Percentiles rank a stretch among this genome's conserved stretches.
Evolutionary conservation across 169 alveolate genomes (phyloP).

Genomic region (Perkinsus marinus): DNA sequence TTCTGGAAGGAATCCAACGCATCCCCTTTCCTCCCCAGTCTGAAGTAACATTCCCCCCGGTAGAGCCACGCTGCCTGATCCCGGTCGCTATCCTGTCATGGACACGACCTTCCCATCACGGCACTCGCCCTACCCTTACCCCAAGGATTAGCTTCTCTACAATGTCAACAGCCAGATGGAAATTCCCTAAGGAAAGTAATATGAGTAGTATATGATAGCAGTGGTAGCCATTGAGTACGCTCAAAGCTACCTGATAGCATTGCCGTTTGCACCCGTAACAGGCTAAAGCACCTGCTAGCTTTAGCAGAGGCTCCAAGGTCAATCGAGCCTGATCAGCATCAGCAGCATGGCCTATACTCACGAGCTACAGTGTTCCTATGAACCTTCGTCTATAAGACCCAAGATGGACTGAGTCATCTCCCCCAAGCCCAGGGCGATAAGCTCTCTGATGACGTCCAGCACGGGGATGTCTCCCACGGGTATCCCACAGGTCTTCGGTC

Average conservation of each 20-base stretch:
- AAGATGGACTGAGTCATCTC: background rate
- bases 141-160: background rate
- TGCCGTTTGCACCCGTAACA: background rate
- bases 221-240: background rate
- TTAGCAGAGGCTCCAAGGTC: background rate
- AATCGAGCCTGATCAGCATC: background rate
- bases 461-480: background rate
- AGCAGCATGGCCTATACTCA: background rate
- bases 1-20: background rate
- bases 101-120: background rate
- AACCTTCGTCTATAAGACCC: background rate
- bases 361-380: background rate
- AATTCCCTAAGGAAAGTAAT: background rate
- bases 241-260: background rate
- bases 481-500: background rate
- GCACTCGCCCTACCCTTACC: background rate
- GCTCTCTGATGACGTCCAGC: background rate
- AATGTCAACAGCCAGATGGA: background rate
- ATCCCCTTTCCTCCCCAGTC: background rate
- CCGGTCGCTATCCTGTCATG: background rate
- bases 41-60: background rate
- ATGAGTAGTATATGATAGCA: background rate
- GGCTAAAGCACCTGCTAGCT: background rate
- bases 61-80: background rate
- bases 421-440: background rate